Base-by-base conservation (phyloP, 441 rosid genomes). In the Pelargonium cotyledonis region DNA sequence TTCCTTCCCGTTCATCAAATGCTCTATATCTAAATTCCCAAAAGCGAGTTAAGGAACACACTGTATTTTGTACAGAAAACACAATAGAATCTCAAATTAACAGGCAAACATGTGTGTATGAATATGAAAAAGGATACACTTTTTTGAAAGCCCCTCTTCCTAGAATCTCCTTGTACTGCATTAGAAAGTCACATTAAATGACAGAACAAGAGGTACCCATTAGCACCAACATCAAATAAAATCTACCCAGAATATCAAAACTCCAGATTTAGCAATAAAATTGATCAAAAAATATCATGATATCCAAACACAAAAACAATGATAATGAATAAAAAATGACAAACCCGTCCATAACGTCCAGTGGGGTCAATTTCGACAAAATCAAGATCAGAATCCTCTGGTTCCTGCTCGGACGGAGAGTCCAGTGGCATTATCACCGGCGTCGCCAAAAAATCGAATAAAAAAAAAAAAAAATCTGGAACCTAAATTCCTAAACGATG, bases 111-210 rank as follows among this genome's bases (percentile, higher is more conserved):
- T n/a, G n/a, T n/a, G n/a, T n/a, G n/a, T n/a, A n/a, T n/a, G n/a
- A n/a, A n/a, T n/a, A 47, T 46, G 53, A 47, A 47, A 12, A 49
- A 67, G 74, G 77, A 72, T 88, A 93, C 98, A 93, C 93, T 8
- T 75, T 93, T 85, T 93, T 93, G 63, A 96, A 89, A 85, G 98
- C 93, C 76, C 98, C 98, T 82, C 85, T 91, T 40, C 98, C 98
- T 43, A 93, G 88, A 70, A 93, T 81, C 74, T 93, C 97, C 81
- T 80, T 77, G 75, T 89, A 90, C 98, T 93, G 88, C 89, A n/a
- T n/a, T n/a, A 88, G 79, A 80, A 69, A 66, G 72, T 72, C 49
- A 77, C 49, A 41, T 71, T 44, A 63, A 78, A 29, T n/a, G n/a
- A n/a, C n/a, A n/a, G n/a, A n/a, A n/a, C 16, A 68, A 18, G 8